phyloP scores from a whole-genome alignment of 805 yeast genomes.

The Saccharomyces mikatae region DNA sequence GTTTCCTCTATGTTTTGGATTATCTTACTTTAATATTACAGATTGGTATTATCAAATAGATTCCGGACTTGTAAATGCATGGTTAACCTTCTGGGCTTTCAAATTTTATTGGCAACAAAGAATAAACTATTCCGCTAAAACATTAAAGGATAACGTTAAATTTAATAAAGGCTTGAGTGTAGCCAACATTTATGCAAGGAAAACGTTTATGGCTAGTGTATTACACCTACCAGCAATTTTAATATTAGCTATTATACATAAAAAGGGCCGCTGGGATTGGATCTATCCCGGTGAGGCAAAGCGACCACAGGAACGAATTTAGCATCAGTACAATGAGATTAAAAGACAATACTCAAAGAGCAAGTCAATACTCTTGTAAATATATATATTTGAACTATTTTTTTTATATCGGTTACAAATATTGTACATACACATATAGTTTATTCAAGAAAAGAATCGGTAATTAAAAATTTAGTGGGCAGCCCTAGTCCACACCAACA shows the following conservation, averaged over 20 bases:
- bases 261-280: conserved; percentile 92
- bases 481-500: background rate
- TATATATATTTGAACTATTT: background rate
- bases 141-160: conserved; percentile 24
- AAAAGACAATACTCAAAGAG: background rate
- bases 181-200: conserved; percentile 68
- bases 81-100: conserved; percentile 75
- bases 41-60: conserved; percentile 78
- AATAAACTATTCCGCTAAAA: conserved; percentile 40
- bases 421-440: background rate
- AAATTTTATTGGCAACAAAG: conserved; percentile 83
- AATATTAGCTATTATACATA: conserved; percentile 88
- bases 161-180: conserved; percentile 48
- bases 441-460: background rate
- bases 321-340: background rate
- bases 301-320: background rate
- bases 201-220: conserved; percentile 88
- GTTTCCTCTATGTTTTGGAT: conserved; percentile 87
- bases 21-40: conserved; percentile 70
- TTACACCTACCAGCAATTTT: conserved; percentile 88
- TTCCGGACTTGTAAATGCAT: conserved; percentile 71
- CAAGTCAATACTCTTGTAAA: background rate
- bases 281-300: conserved; percentile 31
- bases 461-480: background rate
- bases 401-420: background rate